Evolutionary conservation across 2,329 filamentous ascomycete genomes (phyloP), one percentile per base, ranked within the genome.

Genomic region (Pseudogymnoascus sp.): DNA sequence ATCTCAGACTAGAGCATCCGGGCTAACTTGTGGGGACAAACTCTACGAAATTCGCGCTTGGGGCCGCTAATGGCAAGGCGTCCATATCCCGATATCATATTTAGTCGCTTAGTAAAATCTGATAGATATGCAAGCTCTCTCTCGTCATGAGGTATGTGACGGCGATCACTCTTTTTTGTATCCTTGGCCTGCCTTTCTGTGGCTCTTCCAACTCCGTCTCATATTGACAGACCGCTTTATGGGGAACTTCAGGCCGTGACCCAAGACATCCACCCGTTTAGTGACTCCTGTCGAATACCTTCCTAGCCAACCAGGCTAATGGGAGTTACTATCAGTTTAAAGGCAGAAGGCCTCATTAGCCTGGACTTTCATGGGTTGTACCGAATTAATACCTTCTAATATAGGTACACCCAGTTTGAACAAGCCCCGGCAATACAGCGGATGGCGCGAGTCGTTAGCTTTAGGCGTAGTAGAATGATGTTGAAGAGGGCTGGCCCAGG

Each of bases 61-160:
- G 28, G 28, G 47, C 47, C 47, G 47, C 28, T 35, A 54, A 54
- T 54, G 28, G 28, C 11, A 54, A 54, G 16, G 47, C 28, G 47
- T 35, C 47, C 16, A 54, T 54, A 14, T 54, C 16, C 28, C 30
- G 47, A 35, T 35, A 54, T 54, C 47, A 54, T 11, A 54, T 54
- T 54, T 54, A 14, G 47, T 54, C 47, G 28, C 47, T 54, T 35
- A 54, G 47, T 8, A 18, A 54, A 54, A 54, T 54, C 6, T 54
- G 47, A 35, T 54, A 54, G 47, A 54, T 54, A 54, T 54, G 47
- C 47, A 54, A 54, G 47, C 16, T 33, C 28, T 54, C 41, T 28
- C 47, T 54, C 47, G 47, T 54, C 47, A 54, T 54, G 28, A 54
- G 28, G 30, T 54, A 54, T 35, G 47, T 3, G 47, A 20, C 28